These are phyloP conservation scores for Pseudoperonospora humuli DNA, from an alignment of 352 stramenopile genomes.

Conservation along the genomic window DNA sequence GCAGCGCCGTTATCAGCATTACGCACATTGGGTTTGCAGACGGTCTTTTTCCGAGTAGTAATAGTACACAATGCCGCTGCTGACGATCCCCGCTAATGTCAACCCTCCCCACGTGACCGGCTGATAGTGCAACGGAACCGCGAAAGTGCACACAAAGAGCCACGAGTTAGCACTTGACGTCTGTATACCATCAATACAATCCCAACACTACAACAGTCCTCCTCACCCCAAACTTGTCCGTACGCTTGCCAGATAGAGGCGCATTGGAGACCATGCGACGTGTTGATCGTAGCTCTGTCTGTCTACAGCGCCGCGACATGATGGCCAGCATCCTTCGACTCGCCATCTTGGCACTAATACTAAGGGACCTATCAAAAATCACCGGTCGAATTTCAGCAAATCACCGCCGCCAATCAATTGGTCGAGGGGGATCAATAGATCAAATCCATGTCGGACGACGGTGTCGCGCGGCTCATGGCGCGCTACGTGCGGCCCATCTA, in stretches of 20 bases:
- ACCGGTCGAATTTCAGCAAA: constrained; percentile 11
- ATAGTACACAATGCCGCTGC: constrained; percentile 75
- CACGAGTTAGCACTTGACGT: constrained; percentile 2
- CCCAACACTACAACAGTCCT: not conserved
- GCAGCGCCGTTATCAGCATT: not conserved
- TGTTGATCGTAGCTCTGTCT: not conserved
- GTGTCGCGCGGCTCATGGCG: constrained; percentile 41
- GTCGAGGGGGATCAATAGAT: not conserved
- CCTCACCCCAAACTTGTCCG: constrained; percentile 65
- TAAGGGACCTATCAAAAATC: not conserved
- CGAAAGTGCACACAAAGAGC: not conserved
- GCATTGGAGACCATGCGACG: constrained; percentile 37
- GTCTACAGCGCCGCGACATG: constrained; percentile 13
- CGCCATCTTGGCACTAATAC: constrained; percentile 17
- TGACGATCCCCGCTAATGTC: constrained; percentile 59
- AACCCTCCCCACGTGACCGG: constrained; percentile 84
- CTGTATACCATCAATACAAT: not conserved
- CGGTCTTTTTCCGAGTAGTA: constrained; percentile 88
- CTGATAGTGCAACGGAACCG: constrained; percentile 17
- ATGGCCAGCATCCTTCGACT: constrained; percentile 18
- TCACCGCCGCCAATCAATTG: constrained; percentile 4
- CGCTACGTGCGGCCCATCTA: constrained; percentile 82
- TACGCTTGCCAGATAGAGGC: constrained; percentile 12
- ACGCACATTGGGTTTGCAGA: constrained; percentile 72
- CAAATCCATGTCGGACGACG: constrained; percentile 45